Percentiles rank a stretch among this genome's conserved stretches.
phyloP scores from a whole-genome alignment of 2,329 filamentous ascomycete genomes.

The Fusarium cicatricum region DNA sequence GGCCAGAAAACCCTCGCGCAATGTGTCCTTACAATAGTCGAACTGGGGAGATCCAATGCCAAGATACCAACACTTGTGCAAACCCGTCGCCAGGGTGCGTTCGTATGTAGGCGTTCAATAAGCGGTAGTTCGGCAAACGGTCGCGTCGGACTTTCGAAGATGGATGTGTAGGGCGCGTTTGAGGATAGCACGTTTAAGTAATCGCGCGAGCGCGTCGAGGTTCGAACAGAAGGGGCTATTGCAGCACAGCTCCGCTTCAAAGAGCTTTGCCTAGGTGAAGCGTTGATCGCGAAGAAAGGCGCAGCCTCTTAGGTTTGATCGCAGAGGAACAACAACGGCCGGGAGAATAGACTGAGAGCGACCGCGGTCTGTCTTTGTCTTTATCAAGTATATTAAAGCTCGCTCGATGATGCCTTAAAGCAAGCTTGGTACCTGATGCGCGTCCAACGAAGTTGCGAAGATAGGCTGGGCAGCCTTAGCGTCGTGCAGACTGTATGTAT shows the following conservation, averaged over 20 bases:
- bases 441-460: constrained; percentile 15
- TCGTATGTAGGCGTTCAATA: constrained; percentile 20
- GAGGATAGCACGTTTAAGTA: neutral
- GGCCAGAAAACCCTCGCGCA: constrained; percentile 4
- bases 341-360: neutral
- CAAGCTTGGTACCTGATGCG: constrained; percentile 19
- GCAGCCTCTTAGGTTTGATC: constrained; percentile 18
- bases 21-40: neutral
- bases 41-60: neutral
- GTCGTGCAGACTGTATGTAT: constrained; percentile 3
- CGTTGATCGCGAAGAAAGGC: constrained; percentile 14
- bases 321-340: constrained; percentile 1
- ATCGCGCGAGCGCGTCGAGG: constrained; percentile 4
- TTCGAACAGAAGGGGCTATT: constrained; percentile 10
- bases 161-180: neutral
- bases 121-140: constrained; percentile 4
- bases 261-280: constrained; percentile 5
- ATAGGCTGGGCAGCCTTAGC: constrained; percentile 5
- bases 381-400: constrained; percentile 25
- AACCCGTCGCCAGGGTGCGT: constrained; percentile 11
- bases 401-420: constrained; percentile 23
- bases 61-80: constrained; percentile 16
- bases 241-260: constrained; percentile 7
- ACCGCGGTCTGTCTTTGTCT: constrained; percentile 20
- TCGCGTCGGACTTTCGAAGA: constrained; percentile 12